Evolutionary conservation across 2,329 filamentous ascomycete species (phyloP).

Genomic region (Phyllosticta citriasiana): DNA sequence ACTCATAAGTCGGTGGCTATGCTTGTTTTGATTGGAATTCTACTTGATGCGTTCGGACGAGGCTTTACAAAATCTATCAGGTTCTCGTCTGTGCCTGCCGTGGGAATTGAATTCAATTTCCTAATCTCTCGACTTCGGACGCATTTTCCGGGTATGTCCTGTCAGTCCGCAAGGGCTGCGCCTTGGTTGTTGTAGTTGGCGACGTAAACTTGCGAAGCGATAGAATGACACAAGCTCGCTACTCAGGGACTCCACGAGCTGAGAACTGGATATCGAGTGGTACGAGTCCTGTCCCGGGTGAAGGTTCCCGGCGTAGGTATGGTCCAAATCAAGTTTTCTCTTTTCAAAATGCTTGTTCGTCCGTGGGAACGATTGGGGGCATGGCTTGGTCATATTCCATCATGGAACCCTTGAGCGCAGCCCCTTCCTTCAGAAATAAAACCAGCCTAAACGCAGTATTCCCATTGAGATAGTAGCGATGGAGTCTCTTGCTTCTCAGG

Average conservation of each 20-base stretch:
- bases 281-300: background rate
- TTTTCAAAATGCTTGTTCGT: background rate
- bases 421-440: conserved; percentile 48
- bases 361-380: background rate
- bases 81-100: no score
- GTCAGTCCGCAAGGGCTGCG: no score
- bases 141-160: no score
- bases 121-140: no score
- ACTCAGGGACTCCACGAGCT: background rate
- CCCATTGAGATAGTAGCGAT: conserved; percentile 93
- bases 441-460: conserved; percentile 89
- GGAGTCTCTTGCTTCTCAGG: conserved; percentile 79
- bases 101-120: no score
- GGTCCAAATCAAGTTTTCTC: background rate
- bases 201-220: background rate
- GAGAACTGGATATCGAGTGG: background rate
- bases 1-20: no score
- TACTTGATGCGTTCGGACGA: no score
- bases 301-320: background rate
- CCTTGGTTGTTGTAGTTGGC: no score
- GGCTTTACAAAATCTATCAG: no score
- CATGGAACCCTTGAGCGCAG: conserved; percentile 5
- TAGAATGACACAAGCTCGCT: background rate
- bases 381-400: background rate
- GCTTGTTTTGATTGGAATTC: no score